Conservation (phyloP, 2,329 filamentous ascomycete species). For the Microdochium nivale region DNA sequence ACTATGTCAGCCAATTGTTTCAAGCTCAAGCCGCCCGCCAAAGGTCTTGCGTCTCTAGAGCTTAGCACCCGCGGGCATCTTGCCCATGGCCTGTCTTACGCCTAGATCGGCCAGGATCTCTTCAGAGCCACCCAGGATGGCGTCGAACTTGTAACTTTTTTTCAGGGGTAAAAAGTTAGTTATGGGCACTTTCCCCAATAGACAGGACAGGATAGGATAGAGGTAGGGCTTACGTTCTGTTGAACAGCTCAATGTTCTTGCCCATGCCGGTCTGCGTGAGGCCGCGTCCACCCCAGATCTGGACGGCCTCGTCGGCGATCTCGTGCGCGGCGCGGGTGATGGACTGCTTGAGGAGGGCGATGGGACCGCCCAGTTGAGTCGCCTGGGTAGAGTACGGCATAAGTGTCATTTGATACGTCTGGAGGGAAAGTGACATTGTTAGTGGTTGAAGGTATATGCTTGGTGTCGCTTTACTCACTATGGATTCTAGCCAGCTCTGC, state of each 20-base stretch:
- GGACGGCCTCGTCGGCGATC: slow-evolving; percentile 73
- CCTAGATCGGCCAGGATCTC: slow-evolving; percentile 76
- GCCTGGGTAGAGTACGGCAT: slow-evolving; percentile 74
- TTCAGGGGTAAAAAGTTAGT: no score
- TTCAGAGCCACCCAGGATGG: slow-evolving; percentile 72
- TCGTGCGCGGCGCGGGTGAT: slow-evolving; percentile 71
- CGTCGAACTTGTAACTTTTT: slow-evolving; percentile 62
- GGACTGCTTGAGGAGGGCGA: slow-evolving; percentile 75
- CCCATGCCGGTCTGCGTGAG: slow-evolving; percentile 81
- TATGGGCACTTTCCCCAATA: no score
- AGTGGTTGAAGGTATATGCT: neutral
- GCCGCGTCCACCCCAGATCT: slow-evolving; percentile 78
- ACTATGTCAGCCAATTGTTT: neutral
- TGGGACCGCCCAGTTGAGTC: slow-evolving; percentile 68
- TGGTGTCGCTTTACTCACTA: slow-evolving; percentile 24
- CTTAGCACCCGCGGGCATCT: slow-evolving; percentile 71
- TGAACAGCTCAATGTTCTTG: slow-evolving; percentile 72
- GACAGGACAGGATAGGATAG: no score
- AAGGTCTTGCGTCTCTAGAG: slow-evolving; percentile 39
- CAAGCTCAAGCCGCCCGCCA: neutral
- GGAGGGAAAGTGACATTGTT: neutral
- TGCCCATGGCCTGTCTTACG: slow-evolving; percentile 74
- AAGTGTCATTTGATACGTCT: slow-evolving; percentile 77
- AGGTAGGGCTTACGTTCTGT: slow-evolving; percentile 50
- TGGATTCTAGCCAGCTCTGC: slow-evolving; percentile 76